A percentile compares a stretch with the other conserved stretches of the same genome.
These are phyloP conservation scores for Caloboletus firmus DNA, from an alignment of 1,284 basidiomycete genomes.

Conservation along the genomic window DNA sequence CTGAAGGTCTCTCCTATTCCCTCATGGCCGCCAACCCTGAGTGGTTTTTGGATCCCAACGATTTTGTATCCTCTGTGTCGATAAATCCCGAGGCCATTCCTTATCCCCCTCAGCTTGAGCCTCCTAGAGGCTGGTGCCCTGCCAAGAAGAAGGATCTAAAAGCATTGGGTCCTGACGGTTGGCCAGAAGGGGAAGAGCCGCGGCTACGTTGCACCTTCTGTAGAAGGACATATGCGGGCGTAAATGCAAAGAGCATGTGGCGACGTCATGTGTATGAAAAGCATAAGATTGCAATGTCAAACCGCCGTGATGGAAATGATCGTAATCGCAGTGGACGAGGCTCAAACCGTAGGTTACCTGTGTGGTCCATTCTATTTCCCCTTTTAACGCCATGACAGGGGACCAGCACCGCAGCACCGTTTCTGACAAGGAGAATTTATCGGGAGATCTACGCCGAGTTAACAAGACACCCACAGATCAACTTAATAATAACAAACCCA, in stretches of 20 bases:
- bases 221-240: constrained; percentile 73
- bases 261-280: constrained; percentile 81
- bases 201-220: constrained; percentile 79
- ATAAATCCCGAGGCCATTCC: constrained; percentile 51
- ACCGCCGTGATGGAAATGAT: constrained; percentile 67
- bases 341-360: constrained; percentile 54
- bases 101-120: constrained; percentile 73
- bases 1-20: constrained; percentile 66
- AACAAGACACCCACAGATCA: constrained; percentile 24
- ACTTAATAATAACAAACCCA: constrained; percentile 19
- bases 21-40: constrained; percentile 67
- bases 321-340: constrained; percentile 54
- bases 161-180: constrained; percentile 59
- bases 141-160: constrained; percentile 73
- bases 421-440: constrained; percentile 37
- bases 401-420: constrained; percentile 28
- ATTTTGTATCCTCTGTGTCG: constrained; percentile 56
- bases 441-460: constrained; percentile 32
- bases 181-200: constrained; percentile 76
- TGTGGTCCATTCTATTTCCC: background rate
- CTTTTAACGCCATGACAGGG: constrained; percentile 32
- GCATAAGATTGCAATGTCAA: constrained; percentile 83
- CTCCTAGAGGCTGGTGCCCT: constrained; percentile 78
- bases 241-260: constrained; percentile 88
- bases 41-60: constrained; percentile 71